phyloP scores from a whole-genome alignment of 2,329 filamentous ascomycete species.

The Colletotrichum australisinense region DNA sequence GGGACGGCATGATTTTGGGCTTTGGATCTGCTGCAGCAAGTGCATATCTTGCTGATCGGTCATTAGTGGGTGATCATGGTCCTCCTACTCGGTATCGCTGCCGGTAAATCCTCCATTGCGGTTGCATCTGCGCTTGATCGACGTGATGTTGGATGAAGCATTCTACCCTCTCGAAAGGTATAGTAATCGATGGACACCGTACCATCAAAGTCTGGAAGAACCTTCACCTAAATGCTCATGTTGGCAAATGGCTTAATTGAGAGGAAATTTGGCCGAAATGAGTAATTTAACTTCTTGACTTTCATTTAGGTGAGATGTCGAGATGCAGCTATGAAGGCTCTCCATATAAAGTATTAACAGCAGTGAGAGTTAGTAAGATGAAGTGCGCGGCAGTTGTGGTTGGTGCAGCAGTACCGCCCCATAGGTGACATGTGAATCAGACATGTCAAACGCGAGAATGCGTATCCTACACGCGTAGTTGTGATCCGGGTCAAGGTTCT shows the following conservation, averaged over 20 bases:
- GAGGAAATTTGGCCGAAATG: neutral
- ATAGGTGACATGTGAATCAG: neutral
- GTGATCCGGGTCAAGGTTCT: neutral
- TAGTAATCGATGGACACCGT: too few relatives aligned
- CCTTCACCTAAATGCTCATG: too few relatives aligned
- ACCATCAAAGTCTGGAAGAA: too few relatives aligned
- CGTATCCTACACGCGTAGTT: neutral
- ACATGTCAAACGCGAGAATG: neutral
- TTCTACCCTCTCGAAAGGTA: too few relatives aligned
- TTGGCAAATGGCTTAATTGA: too few relatives aligned
- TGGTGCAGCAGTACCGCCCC: neutral
- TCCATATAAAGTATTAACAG: neutral
- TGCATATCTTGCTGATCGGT: conserved; percentile 17
- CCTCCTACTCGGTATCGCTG: neutral
- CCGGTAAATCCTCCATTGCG: neutral
- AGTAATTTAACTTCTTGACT: neutral
- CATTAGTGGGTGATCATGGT: conserved; percentile 1
- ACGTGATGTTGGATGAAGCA: too few relatives aligned
- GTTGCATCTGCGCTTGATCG: too few relatives aligned
- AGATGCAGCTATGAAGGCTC: neutral
- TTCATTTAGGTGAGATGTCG: neutral
- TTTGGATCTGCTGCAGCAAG: neutral
- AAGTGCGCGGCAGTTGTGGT: neutral
- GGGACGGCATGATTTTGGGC: neutral
- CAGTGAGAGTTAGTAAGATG: neutral